A percentile compares a stretch with the other conserved stretches of the same genome.
phyloP scores from a whole-genome alignment of 2,329 filamentous ascomycete genomes.

The Hirsutella minnesotensis region DNA sequence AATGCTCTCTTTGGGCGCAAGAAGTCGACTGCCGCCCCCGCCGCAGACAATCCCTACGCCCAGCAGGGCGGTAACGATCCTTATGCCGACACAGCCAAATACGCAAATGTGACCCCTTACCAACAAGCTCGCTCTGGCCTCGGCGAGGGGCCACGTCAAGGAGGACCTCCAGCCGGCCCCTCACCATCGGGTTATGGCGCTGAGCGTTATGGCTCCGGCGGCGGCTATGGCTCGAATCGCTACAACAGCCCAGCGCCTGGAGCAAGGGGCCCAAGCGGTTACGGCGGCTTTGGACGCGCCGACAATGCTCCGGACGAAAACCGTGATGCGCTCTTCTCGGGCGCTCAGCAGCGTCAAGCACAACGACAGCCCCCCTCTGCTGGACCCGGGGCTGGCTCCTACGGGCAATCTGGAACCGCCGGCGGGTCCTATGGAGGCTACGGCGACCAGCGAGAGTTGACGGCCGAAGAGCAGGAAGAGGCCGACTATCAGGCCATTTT shows the following conservation, averaged over 20 bases:
- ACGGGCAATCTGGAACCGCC: conserved; percentile 13
- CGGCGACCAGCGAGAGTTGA: conserved; percentile 64
- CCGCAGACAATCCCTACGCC: conserved; percentile 46
- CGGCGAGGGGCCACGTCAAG: conserved; percentile 16
- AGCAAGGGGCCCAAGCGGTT: conserved; percentile 41
- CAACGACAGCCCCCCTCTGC: conserved; percentile 20
- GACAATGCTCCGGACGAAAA: conserved; percentile 36
- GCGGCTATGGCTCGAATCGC: conserved; percentile 40
- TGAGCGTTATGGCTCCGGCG: conserved; percentile 38
- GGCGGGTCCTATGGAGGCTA: conserved; percentile 36
- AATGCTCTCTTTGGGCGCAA: conserved; percentile 42
- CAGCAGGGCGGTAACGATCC: conserved; percentile 38
- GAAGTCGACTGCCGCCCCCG: conserved; percentile 33
- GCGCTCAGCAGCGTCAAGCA: conserved; percentile 37
- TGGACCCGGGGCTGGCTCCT: conserved; percentile 8
- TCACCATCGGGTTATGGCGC: conserved; percentile 35
- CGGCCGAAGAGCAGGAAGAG: conserved; percentile 67
- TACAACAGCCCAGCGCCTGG: conserved; percentile 25
- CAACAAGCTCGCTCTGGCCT: conserved; percentile 29
- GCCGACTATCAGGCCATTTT: conserved; percentile 55
- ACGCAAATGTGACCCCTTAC: conserved; percentile 32
- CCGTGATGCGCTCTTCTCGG: conserved; percentile 52
- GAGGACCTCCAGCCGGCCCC: conserved; percentile 16
- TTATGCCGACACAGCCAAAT: conserved; percentile 37
- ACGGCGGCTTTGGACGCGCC: conserved; percentile 44